These are phyloP conservation scores for Cytospora schulzeri DNA, from an alignment of 2,329 filamentous ascomycete species.

Conservation along the genomic window DNA sequence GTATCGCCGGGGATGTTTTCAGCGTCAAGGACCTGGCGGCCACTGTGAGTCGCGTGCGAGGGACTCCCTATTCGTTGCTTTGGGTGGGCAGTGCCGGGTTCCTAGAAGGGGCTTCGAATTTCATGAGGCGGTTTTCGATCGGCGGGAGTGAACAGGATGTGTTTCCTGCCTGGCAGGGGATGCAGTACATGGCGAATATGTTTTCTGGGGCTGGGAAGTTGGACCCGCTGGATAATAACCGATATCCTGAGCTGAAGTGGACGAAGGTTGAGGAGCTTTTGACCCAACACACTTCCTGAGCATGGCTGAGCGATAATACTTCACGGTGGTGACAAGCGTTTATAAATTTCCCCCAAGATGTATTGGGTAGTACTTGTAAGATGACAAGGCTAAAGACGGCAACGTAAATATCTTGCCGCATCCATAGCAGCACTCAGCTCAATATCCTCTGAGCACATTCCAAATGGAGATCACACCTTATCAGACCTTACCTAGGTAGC, in stretches of 20 bases:
- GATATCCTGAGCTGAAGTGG: slow-evolving; percentile 29
- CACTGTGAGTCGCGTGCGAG: slow-evolving; percentile 10
- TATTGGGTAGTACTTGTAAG: background rate
- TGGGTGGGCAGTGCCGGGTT: slow-evolving; percentile 28
- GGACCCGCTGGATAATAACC: slow-evolving; percentile 28
- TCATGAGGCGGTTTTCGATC: slow-evolving; percentile 25
- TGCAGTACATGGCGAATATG: slow-evolving; percentile 30
- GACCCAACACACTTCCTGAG: background rate
- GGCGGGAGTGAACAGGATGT: slow-evolving; percentile 24
- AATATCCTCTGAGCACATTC: background rate
- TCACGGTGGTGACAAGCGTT: no score
- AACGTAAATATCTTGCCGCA: no score
- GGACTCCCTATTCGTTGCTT: slow-evolving; percentile 13
- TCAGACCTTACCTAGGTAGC: no score
- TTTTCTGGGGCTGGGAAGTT: slow-evolving; percentile 28
- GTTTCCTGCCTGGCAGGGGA: slow-evolving; percentile 30
- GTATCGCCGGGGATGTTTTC: slow-evolving; percentile 29
- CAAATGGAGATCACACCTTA: background rate
- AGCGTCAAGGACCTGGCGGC: slow-evolving; percentile 24
- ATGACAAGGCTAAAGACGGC: no score
- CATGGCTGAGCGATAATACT: no score
- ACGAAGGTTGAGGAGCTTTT: slow-evolving; percentile 25
- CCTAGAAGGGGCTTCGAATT: slow-evolving; percentile 17
- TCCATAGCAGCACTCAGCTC: no score
- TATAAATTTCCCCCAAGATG: no score